Conservation (phyloP, 768 basidiomycete species). For the Boletus rex-veris region DNA sequence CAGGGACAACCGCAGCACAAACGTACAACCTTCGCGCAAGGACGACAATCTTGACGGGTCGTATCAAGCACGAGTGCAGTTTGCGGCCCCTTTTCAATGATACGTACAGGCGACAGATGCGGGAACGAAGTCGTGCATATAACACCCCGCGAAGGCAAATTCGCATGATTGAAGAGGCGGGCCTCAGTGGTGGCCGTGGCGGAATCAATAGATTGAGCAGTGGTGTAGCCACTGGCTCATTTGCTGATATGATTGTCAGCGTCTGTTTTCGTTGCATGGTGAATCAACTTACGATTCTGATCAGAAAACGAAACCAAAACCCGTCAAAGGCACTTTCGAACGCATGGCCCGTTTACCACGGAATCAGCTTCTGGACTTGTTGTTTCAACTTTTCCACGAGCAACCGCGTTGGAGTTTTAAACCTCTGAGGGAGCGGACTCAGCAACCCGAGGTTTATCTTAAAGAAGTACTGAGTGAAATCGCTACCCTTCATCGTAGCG, state of each 20-base stretch:
- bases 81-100: slow-evolving; percentile 66
- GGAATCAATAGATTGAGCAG: slow-evolving; percentile 76
- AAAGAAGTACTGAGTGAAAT: slow-evolving; percentile 80
- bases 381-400: slow-evolving; percentile 77
- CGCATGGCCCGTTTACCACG: slow-evolving; percentile 90
- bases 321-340: slow-evolving; percentile 69
- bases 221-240: slow-evolving; percentile 60
- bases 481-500: slow-evolving; percentile 71
- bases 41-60: slow-evolving; percentile 74
- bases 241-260: slow-evolving; percentile 66
- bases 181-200: slow-evolving; percentile 64
- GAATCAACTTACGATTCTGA: slow-evolving; percentile 7
- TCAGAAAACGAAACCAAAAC: slow-evolving; percentile 64
- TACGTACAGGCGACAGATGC: slow-evolving; percentile 69
- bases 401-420: slow-evolving; percentile 81
- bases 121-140: slow-evolving; percentile 59
- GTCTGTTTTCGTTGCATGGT: background rate
- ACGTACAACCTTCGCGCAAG: slow-evolving; percentile 58
- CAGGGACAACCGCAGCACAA: slow-evolving; percentile 35
- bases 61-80: slow-evolving; percentile 79
- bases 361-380: slow-evolving; percentile 80
- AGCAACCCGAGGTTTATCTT: slow-evolving; percentile 84
- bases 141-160: slow-evolving; percentile 67
- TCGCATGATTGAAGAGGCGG: slow-evolving; percentile 70
- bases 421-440: slow-evolving; percentile 69